Conservation (phyloP, 371 early-diverging fungal genomes). For the Saksenaea oblongispora region DNA sequence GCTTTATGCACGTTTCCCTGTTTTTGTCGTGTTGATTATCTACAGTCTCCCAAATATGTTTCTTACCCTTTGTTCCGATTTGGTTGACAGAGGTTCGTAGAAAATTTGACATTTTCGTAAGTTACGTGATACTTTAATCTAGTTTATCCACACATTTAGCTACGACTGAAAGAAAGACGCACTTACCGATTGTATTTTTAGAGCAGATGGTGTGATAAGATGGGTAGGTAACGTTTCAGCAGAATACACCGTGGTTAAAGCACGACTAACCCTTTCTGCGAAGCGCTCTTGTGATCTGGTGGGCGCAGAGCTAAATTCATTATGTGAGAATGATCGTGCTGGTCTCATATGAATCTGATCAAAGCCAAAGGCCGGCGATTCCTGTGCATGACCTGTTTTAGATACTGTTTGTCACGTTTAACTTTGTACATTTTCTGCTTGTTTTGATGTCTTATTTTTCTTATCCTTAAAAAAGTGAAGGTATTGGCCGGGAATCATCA, state of each 20-base stretch:
- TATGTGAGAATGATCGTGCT: conserved; percentile 25
- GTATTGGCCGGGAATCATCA: conserved; percentile 44
- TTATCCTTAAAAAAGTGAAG: conserved; percentile 33
- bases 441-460: conserved; percentile 5
- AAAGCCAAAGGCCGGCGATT: not conserved
- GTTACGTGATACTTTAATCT: conserved; percentile 39
- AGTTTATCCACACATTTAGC: not conserved
- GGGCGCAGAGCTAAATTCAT: conserved; percentile 35
- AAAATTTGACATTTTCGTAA: conserved; percentile 35
- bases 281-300: conserved; percentile 33
- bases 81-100: conserved; percentile 29
- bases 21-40: not conserved
- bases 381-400: not conserved
- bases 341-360: conserved; percentile 27
- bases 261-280: conserved; percentile 38
- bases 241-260: conserved; percentile 32
- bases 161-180: too few species aligned
- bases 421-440: not conserved
- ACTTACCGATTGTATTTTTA: conserved; percentile 20
- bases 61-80: conserved; percentile 29
- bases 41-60: not conserved
- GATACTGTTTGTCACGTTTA: not conserved
- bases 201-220: conserved; percentile 24
- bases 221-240: conserved; percentile 31
- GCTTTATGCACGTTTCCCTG: conserved; percentile 35